Percentiles rank a stretch among this genome's conserved stretches.
Conservation (phyloP, 305 asterid species). For the Solanum aculeatissimum region DNA sequence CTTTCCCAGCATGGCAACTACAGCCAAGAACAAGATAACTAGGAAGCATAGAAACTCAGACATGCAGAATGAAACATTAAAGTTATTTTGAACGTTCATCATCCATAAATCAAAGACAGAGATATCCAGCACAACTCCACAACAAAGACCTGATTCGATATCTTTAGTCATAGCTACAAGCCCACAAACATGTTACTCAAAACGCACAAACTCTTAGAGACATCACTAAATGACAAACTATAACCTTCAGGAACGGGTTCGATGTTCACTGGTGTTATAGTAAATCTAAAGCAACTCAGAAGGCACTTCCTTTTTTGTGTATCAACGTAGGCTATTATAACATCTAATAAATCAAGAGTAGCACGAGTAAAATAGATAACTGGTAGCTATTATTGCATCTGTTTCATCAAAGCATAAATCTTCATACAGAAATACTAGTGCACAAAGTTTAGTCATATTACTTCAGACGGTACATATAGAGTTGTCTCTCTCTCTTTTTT, state of each 20-base stretch:
- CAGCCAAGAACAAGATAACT: neutral
- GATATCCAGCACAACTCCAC: neutral
- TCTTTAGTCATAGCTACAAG: neutral
- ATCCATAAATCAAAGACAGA: neutral
- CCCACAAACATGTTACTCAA: neutral
- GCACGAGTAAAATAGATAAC: neutral
- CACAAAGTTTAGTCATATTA: neutral
- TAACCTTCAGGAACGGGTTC: neutral
- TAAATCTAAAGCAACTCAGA: neutral
- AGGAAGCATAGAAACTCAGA: neutral
- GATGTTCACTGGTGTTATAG: neutral
- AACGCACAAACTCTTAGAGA: neutral
- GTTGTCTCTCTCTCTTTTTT: neutral
- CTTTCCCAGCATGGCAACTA: neutral
- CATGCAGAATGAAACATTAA: neutral
- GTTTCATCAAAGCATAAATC: neutral
- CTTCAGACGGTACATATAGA: conserved; percentile 10
- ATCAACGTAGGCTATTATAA: neutral
- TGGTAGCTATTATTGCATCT: conserved; percentile 3
- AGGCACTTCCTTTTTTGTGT: neutral
- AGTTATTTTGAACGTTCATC: neutral
- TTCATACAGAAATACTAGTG: conserved; percentile 2
- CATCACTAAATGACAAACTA: neutral
- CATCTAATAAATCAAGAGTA: neutral
- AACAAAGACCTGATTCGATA: neutral